Conservation (phyloP, 2,329 filamentous ascomycete genomes). For the Penicillium sp. region DNA sequence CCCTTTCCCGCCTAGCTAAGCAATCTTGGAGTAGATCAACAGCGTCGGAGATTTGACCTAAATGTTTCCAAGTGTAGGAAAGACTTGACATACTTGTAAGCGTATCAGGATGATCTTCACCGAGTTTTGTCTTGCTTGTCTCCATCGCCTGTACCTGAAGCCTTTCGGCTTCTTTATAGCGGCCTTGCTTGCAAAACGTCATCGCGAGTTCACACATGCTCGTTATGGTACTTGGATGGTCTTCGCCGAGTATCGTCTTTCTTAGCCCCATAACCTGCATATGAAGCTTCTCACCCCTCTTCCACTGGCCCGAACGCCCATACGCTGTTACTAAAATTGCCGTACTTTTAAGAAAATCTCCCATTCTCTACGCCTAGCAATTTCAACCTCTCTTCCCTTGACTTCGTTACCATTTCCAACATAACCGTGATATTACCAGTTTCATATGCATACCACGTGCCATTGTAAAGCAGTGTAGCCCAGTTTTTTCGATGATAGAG, state of each 20-base stretch:
- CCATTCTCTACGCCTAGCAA: neutral
- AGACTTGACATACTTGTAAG: neutral
- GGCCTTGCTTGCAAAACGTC: neutral
- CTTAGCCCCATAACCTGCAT: neutral
- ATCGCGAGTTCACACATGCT: neutral
- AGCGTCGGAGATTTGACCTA: neutral
- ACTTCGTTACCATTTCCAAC: neutral
- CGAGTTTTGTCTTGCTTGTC: neutral
- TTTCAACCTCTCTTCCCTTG: neutral
- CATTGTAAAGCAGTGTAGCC: neutral
- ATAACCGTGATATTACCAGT: neutral
- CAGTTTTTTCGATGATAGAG: neutral
- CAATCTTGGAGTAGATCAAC: neutral
- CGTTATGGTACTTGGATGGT: neutral
- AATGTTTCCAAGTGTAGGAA: neutral
- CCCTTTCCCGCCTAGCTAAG: neutral
- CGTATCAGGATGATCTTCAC: neutral
- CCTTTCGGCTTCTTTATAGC: neutral
- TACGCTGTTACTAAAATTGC: neutral
- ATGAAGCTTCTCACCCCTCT: neutral
- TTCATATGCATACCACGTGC: slow-evolving; percentile 3
- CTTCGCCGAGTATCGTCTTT: neutral
- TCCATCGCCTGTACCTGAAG: neutral
- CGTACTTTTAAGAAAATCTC: neutral
- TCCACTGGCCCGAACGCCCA: no score